Base-by-base conservation (phyloP, 768 basidiomycete genomes). In the Pulveroboletus sp. region DNA sequence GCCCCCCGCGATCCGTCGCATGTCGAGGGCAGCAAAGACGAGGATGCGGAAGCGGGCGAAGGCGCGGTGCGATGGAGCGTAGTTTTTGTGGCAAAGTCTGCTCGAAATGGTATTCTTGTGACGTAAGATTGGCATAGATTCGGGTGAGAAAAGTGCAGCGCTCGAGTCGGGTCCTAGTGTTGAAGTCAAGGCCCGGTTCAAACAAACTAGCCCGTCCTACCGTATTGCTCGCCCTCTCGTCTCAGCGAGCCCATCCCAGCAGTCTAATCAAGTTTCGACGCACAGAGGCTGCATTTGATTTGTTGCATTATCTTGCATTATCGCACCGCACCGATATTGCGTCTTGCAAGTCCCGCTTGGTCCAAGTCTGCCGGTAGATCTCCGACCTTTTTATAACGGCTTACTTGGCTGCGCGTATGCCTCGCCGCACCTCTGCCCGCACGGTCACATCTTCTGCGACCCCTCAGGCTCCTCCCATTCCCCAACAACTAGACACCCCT, bases 1-100 rank as follows among this genome's bases (percentile, higher is more conserved):
- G 60, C 57, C 69, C 14, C 82, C 85, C 0, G 53, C 60, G 11
- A 63, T 67, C 17, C 78, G 84, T 15, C 76, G 73, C 51, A 59
- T 86, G 40, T 76, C 80, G 24, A 85, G 76, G 54, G 73, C 80
- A 3, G 81, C 84, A 0, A 81, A 78, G 62, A 69, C 69, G 11
- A 73, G 84, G 41, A 71, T 75, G 50, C 81, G 75, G 62, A 79
- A 74, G 58, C 66, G 66, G 62, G 54, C 57, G 50, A 67, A 64
- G 56, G 73, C 73, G 55, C 64, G 60, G 57, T 40, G 26, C 27
- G 51, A 50, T 4, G 43, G 26, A 15, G 30, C 0, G 10, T 56
- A 53, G 45, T 50, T 66, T 66, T 57, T 26, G 57, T 54, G 51
- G 14, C 37, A 49, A 58, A 56, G 8, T 32, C 0, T 43, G 2